Evolutionary conservation across 177 flowering plant genomes (phyloP), one percentile per base, ranked within the genome.

Genomic region (Vitis hybrid): DNA sequence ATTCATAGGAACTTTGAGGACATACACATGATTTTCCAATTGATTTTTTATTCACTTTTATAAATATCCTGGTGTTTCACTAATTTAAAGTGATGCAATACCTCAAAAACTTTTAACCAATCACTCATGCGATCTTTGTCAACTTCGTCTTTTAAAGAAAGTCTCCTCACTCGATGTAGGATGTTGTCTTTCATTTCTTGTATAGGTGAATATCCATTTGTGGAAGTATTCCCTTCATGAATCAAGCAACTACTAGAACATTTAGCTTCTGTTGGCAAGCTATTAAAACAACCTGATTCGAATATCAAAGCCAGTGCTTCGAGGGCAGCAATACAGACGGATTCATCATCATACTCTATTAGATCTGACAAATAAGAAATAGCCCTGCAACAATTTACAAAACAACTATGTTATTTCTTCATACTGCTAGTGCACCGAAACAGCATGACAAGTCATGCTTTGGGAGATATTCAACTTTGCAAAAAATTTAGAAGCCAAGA

Each of bases 251-350:
- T 35, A 20, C n/a, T 24, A 9, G 30, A 49, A 32, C 12, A 14
- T 12, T 13, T 65, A 14, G n/a, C 27, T 48, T 61, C 52, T 9
- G 27, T 13, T 11, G 61, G n/a, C 20, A 75, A 75, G 41, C 71
- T 75, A 6, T 71, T 63, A 51, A 66, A 32, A 53, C 24, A 68
- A 12, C 64, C 66, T 2, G 32, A 52, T 75, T 75, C 71, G 9
- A 57, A 24, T 20, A 71, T 75, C 68, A 75, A 24, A 27, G 67
- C 66, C 7, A 75, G 17, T 24, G 78, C 74, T 65, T 66, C 74
- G 48, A 14, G 18, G 54, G 78, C 78, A 12, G 62, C 74, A 20
- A 58, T 41, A 17, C 58, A 61, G 12, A 71, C 67, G n/a, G 71
- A 48, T 50, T 55, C 63, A 13, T 68, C 64, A 30, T 66, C 58